These are phyloP conservation scores for Harringtonia aguacate DNA, from an alignment of 2,329 filamentous ascomycete genomes.

Conservation along the genomic window DNA sequence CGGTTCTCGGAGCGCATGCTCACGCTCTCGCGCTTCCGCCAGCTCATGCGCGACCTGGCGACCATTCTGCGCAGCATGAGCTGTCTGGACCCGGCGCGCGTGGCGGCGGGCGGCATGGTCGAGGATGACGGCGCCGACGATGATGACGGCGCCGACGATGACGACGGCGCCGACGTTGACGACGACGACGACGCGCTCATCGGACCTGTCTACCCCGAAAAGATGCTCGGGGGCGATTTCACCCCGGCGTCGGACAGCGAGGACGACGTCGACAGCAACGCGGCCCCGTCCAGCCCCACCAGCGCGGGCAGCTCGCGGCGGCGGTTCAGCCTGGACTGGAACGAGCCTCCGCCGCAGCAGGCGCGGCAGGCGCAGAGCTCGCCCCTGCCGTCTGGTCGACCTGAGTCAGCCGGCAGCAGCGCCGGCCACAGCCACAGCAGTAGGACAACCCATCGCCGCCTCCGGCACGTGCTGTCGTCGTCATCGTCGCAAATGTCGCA, in stretches of 20 bases:
- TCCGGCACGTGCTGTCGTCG: no score
- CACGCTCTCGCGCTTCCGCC: conserved; percentile 59
- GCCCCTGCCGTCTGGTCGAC: no score
- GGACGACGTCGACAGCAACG: conserved; percentile 35
- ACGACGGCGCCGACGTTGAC: conserved; percentile 10
- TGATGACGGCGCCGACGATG: conserved; percentile 6
- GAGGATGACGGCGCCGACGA: conserved; percentile 14
- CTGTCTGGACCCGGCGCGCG: conserved; percentile 42
- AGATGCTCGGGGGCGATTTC: no score
- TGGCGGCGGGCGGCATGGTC: conserved; percentile 23
- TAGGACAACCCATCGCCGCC: no score
- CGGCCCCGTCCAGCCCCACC: conserved; percentile 29
- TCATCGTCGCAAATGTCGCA: no score
- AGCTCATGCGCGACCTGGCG: conserved; percentile 77
- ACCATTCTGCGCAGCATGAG: conserved; percentile 69
- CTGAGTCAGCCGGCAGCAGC: no score
- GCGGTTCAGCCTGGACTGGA: conserved; percentile 9
- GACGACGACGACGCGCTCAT: conserved; percentile 19
- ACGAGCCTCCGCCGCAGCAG: background rate
- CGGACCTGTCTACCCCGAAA: no score
- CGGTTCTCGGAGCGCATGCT: conserved; percentile 68
- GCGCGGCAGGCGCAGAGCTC: conserved; percentile 3
- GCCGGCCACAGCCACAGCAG: no score
- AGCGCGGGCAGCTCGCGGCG: conserved; percentile 28
- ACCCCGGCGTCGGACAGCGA: conserved; percentile 11